These are phyloP conservation scores for Harringtonia aguacate DNA, from an alignment of 2,329 filamentous ascomycete species.

Conservation along the genomic window DNA sequence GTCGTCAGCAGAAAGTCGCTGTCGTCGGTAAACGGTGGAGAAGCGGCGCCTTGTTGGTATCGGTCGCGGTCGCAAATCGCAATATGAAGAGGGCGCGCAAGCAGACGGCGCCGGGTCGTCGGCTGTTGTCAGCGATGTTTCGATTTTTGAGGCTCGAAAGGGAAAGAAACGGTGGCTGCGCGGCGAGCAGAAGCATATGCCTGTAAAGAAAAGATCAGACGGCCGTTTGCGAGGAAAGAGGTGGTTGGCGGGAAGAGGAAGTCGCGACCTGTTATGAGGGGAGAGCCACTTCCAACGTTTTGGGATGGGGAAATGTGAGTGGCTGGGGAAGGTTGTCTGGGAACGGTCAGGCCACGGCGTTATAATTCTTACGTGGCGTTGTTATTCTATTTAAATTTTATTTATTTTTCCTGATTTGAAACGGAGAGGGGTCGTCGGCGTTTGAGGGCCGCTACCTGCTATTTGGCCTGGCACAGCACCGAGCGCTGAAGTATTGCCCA, in stretches of 20 bases:
- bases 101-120: background rate
- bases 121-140: too few relatives aligned
- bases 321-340: background rate
- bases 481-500: too few relatives aligned
- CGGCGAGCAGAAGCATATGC: too few relatives aligned
- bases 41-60: background rate
- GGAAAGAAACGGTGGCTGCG: background rate
- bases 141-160: background rate
- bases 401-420: background rate
- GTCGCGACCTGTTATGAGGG: background rate
- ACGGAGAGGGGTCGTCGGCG: background rate
- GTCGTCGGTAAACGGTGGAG: background rate
- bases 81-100: background rate
- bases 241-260: background rate
- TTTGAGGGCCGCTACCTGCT: too few relatives aligned
- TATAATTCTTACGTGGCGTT: background rate
- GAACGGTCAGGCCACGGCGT: background rate
- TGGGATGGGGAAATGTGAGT: conserved; percentile 3
- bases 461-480: too few relatives aligned
- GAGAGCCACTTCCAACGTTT: conserved; percentile 1
- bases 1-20: background rate
- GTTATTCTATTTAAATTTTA: background rate
- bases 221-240: conserved; percentile 1
- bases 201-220: background rate
- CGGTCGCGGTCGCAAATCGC: background rate